Evolutionary conservation across 2,329 filamentous ascomycete genomes (phyloP).

Genomic region (Phaeosphaeriaceae sp.): DNA sequence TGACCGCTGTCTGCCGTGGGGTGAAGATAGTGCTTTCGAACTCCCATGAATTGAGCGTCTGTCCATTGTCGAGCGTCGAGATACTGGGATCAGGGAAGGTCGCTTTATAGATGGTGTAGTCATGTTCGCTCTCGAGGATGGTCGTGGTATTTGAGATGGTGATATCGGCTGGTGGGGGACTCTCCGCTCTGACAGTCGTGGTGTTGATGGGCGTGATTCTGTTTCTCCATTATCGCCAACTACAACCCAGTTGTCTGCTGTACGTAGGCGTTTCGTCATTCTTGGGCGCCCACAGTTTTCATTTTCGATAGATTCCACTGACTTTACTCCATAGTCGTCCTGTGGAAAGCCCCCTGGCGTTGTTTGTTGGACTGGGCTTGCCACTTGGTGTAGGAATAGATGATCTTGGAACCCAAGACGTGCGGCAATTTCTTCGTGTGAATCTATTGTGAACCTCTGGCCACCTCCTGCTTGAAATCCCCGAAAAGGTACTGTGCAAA

Average conservation of each 20-base stretch:
- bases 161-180: slow-evolving; percentile 28
- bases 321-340: slow-evolving; percentile 55
- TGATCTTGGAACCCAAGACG: slow-evolving; percentile 34
- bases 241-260: slow-evolving; percentile 57
- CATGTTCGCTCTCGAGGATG: slow-evolving; percentile 29
- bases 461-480: slow-evolving; percentile 90
- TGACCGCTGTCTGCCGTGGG: slow-evolving; percentile 27
- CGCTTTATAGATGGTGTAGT: slow-evolving; percentile 30
- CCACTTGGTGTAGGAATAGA: slow-evolving; percentile 13
- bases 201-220: slow-evolving; percentile 60
- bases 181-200: slow-evolving; percentile 44
- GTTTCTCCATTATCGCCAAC: slow-evolving; percentile 56
- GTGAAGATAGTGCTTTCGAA: slow-evolving; percentile 11
- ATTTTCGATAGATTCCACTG: slow-evolving; percentile 51
- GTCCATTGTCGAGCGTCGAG: slow-evolving; percentile 46
- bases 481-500: slow-evolving; percentile 76
- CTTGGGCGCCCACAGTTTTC: slow-evolving; percentile 52
- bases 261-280: slow-evolving; percentile 56
- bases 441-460: slow-evolving; percentile 68
- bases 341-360: slow-evolving; percentile 63
- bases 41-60: slow-evolving; percentile 26
- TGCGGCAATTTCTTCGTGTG: slow-evolving; percentile 32
- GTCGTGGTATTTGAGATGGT: slow-evolving; percentile 46
- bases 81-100: slow-evolving; percentile 53
- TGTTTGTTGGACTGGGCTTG: slow-evolving; percentile 41